phyloP scores from a whole-genome alignment of 73 alveolate genomes.

The Diophrys appendiculata region DNA sequence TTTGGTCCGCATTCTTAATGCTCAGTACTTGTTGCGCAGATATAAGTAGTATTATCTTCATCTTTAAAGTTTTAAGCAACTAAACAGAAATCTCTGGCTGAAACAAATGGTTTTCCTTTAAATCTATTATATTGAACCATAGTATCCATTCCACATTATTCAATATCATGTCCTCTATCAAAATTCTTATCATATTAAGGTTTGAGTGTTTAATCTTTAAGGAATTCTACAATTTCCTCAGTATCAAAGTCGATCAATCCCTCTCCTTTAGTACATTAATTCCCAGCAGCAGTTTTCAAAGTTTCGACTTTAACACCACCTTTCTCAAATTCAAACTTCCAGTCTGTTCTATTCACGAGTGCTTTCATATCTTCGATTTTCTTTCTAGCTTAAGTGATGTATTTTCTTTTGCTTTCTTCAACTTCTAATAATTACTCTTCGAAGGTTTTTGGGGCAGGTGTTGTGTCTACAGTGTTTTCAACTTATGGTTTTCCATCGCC shows the following conservation, averaged over 20 bases:
- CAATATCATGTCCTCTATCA: conserved; percentile 42
- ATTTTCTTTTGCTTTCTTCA: no score
- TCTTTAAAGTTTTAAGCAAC: background rate
- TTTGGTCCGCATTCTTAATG: conserved; percentile 20
- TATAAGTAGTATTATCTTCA: conserved; percentile 4
- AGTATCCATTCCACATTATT: conserved; percentile 18
- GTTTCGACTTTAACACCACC: background rate
- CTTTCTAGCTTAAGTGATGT: background rate
- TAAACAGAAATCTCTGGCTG: conserved; percentile 55
- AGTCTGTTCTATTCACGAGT: conserved; percentile 1
- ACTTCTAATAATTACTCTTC: no score
- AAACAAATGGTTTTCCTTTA: conserved; percentile 39
- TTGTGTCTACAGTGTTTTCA: no score
- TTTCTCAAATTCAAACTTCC: conserved; percentile 15
- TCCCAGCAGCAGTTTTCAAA: conserved; percentile 3
- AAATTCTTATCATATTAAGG: conserved; percentile 54
- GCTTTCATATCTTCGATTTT: background rate
- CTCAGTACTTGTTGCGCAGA: conserved; percentile 2
- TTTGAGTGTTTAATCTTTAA: conserved; percentile 28
- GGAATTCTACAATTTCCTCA: conserved; percentile 4
- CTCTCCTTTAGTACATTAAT: conserved; percentile 38
- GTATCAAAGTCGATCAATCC: conserved; percentile 38
- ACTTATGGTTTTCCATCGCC: background rate
- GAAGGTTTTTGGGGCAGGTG: no score
- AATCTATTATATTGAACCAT: conserved; percentile 30